Evolutionary conservation across 106 monocot genomes (phyloP).

Genomic region (Amphibolis antarctica): DNA sequence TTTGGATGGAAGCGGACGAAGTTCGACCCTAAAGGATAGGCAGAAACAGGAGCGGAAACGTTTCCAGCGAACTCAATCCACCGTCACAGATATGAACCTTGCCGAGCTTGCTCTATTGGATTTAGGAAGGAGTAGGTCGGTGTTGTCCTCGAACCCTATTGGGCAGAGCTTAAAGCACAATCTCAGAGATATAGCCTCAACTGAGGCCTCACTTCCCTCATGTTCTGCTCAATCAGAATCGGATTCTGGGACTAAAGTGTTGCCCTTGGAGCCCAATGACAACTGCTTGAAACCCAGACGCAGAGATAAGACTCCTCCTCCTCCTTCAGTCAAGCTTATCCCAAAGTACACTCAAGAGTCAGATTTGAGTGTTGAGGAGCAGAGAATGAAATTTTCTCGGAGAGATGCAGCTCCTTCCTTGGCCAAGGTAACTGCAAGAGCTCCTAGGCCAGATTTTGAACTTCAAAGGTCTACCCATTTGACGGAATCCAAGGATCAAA

Average conservation of each 20-base stretch:
- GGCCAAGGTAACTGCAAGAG: background rate
- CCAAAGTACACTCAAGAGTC: no score
- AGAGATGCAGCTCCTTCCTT: conserved; percentile 10
- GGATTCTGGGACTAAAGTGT: no score
- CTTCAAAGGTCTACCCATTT: background rate
- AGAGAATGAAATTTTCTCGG: conserved; percentile 19
- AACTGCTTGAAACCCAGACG: no score
- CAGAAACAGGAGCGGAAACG: background rate
- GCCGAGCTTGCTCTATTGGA: background rate
- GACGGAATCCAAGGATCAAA: background rate
- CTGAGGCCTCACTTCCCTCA: no score
- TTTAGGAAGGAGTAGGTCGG: background rate
- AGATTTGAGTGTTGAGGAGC: background rate
- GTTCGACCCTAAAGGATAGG: background rate
- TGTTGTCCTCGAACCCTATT: background rate
- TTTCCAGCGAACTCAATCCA: background rate
- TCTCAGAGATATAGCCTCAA: no score
- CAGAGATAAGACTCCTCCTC: no score
- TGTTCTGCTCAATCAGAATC: no score
- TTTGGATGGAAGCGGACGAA: no score
- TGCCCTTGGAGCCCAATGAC: no score
- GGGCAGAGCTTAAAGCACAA: background rate
- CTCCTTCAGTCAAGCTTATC: no score
- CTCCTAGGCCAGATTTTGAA: background rate
- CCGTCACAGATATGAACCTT: background rate